Conservation (phyloP, 2,329 filamentous ascomycete genomes). For the Aspergillus alliaceus region DNA sequence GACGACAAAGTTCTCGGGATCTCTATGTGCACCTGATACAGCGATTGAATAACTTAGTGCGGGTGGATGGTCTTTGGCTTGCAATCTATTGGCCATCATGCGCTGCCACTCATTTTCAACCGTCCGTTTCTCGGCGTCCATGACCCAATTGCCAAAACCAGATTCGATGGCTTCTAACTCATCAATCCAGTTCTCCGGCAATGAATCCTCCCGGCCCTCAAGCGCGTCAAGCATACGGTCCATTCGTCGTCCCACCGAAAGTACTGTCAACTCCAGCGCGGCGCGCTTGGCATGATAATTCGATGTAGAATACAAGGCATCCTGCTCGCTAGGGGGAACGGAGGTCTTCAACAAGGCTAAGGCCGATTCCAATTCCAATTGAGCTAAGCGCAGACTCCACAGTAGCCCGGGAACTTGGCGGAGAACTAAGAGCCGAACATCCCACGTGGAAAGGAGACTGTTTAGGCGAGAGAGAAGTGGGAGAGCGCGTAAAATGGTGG, state of each 20-base stretch:
- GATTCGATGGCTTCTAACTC: constrained; percentile 77
- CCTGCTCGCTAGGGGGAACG: constrained; percentile 24
- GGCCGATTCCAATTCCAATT: constrained; percentile 35
- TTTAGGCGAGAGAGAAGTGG: constrained; percentile 76
- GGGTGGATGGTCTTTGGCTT: background rate
- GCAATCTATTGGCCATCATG: constrained; percentile 13
- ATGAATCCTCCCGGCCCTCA: constrained; percentile 77
- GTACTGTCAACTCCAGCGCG: constrained; percentile 68
- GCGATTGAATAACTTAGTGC: background rate
- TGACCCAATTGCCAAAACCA: constrained; percentile 77
- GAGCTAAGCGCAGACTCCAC: constrained; percentile 54
- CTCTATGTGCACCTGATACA: background rate
- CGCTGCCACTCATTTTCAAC: constrained; percentile 60
- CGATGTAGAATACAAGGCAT: constrained; percentile 30
- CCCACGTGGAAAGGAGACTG: constrained; percentile 75
- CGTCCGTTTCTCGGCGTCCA: constrained; percentile 72
- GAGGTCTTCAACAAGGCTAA: constrained; percentile 28
- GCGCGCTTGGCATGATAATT: constrained; percentile 48
- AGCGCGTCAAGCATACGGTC: constrained; percentile 85
- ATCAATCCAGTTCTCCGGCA: constrained; percentile 87
- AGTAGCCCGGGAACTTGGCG: constrained; percentile 71
- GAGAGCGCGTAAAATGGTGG: constrained; percentile 84
- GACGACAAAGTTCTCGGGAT: background rate
- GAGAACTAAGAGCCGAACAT: constrained; percentile 71
- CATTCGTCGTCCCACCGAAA: constrained; percentile 67